These are phyloP conservation scores for Claviceps pusilla DNA, from an alignment of 2,329 filamentous ascomycete genomes.

Conservation along the genomic window DNA sequence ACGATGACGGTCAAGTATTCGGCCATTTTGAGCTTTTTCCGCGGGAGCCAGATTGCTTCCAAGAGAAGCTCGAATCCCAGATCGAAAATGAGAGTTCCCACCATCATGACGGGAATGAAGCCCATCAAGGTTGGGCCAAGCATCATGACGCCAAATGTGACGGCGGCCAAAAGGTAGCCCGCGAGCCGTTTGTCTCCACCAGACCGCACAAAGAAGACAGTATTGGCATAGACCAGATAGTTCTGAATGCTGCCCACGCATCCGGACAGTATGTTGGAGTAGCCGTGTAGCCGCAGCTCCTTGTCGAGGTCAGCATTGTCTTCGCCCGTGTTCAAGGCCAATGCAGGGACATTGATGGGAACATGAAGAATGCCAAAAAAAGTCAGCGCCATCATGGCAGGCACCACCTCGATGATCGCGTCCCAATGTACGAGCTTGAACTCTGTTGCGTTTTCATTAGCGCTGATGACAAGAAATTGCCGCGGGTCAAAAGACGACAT, in stretches of 20 bases:
- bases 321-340: slow-evolving; percentile 80
- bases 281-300: slow-evolving; percentile 81
- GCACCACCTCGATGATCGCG: slow-evolving; percentile 69
- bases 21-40: slow-evolving; percentile 69
- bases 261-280: slow-evolving; percentile 85
- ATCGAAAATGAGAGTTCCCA: slow-evolving; percentile 86
- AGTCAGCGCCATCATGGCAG: slow-evolving; percentile 89
- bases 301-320: slow-evolving; percentile 84
- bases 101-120: slow-evolving; percentile 92
- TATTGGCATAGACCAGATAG: slow-evolving; percentile 95
- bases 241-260: slow-evolving; percentile 82
- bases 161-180: slow-evolving; percentile 65
- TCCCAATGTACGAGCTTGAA: slow-evolving; percentile 69
- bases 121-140: slow-evolving; percentile 80
- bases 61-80: slow-evolving; percentile 82
- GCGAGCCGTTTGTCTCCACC: slow-evolving; percentile 78
- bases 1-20: slow-evolving; percentile 83
- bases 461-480: not conserved
- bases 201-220: slow-evolving; percentile 87
- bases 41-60: slow-evolving; percentile 78
- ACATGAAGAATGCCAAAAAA: slow-evolving; percentile 97
- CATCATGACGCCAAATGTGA: slow-evolving; percentile 70
- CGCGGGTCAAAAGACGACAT: not conserved
- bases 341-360: slow-evolving; percentile 89
- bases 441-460: slow-evolving; percentile 32